phyloP scores from a whole-genome alignment of 1,284 basidiomycete genomes.

The Gomphus bonarii region DNA sequence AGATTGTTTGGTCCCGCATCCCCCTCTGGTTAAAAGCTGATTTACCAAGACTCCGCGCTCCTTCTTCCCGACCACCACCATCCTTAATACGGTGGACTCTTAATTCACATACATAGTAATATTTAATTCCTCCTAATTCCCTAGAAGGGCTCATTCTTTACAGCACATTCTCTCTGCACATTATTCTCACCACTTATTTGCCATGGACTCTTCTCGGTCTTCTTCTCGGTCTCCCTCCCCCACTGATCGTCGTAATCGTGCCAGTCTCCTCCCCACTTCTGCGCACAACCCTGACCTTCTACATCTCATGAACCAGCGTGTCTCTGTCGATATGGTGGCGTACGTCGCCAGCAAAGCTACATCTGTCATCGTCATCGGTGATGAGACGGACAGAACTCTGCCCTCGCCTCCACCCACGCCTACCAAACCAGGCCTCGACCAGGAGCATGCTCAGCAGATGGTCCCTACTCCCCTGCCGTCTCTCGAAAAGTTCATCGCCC shows the following conservation, averaged over 20 bases:
- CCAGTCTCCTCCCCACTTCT: conserved; percentile 59
- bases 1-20: conserved; percentile 1
- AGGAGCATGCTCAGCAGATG: conserved; percentile 25
- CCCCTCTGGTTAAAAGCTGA: background rate
- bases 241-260: conserved; percentile 21
- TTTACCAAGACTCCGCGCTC: background rate
- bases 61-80: conserved; percentile 7
- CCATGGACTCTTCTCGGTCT: conserved; percentile 25
- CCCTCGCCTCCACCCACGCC: conserved; percentile 48
- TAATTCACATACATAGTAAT: conserved; percentile 4
- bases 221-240: conserved; percentile 27
- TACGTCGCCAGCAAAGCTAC: conserved; percentile 61
- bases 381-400: conserved; percentile 27
- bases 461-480: conserved; percentile 43
- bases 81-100: background rate
- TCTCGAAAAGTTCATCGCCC: conserved; percentile 82
- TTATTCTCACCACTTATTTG: background rate
- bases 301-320: conserved; percentile 64
- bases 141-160: conserved; percentile 9
- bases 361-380: conserved; percentile 54
- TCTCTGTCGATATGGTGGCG: conserved; percentile 75
- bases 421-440: conserved; percentile 31
- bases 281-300: conserved; percentile 71
- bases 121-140: conserved; percentile 7
- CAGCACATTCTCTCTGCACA: conserved; percentile 4